A percentile compares a stretch with the other conserved stretches of the same genome.
phyloP scores from a whole-genome alignment of 192 early-diverging fungal genomes.

The Podila epigama region DNA sequence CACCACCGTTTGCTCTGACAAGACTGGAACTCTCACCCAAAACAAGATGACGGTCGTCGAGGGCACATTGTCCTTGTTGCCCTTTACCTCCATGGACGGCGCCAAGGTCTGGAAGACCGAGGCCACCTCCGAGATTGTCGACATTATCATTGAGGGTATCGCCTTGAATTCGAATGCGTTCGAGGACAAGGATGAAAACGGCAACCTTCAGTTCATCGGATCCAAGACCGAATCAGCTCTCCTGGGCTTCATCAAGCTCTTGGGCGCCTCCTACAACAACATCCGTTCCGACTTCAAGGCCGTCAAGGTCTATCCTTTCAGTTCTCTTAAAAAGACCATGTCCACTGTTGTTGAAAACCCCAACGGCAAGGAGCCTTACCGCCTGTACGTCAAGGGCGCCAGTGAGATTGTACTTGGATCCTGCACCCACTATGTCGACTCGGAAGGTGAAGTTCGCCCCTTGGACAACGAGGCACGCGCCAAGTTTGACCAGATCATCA shows the following conservation, averaged over 20 bases:
- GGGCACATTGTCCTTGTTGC: slow-evolving; percentile 59
- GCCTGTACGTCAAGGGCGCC: slow-evolving; percentile 80
- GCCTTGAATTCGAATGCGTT: slow-evolving; percentile 82
- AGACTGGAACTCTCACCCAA: slow-evolving; percentile 88
- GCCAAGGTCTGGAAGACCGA: slow-evolving; percentile 56
- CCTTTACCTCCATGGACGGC: slow-evolving; percentile 52
- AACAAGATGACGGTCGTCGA: slow-evolving; percentile 84
- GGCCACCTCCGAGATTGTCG: slow-evolving; percentile 52
- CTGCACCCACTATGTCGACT: slow-evolving; percentile 69
- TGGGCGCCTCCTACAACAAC: slow-evolving; percentile 69
- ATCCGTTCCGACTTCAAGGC: slow-evolving; percentile 57
- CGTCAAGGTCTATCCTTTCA: slow-evolving; percentile 87
- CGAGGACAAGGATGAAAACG: slow-evolving; percentile 70
- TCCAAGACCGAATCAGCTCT: slow-evolving; percentile 86
- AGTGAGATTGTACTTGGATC: slow-evolving; percentile 76
- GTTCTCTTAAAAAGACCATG: slow-evolving; percentile 92
- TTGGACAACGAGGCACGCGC: slow-evolving; percentile 53
- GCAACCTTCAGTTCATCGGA: slow-evolving; percentile 69
- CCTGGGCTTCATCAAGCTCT: slow-evolving; percentile 67
- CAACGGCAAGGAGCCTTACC: slow-evolving; percentile 49
- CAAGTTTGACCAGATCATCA: slow-evolving; percentile 61
- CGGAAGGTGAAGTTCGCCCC: slow-evolving; percentile 53
- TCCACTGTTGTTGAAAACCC: slow-evolving; percentile 65
- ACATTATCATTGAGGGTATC: slow-evolving; percentile 64
- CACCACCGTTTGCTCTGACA: slow-evolving; percentile 86